Evolutionary conservation across 2,329 filamentous ascomycete species (phyloP).

Genomic region (Epichloe festucae): DNA sequence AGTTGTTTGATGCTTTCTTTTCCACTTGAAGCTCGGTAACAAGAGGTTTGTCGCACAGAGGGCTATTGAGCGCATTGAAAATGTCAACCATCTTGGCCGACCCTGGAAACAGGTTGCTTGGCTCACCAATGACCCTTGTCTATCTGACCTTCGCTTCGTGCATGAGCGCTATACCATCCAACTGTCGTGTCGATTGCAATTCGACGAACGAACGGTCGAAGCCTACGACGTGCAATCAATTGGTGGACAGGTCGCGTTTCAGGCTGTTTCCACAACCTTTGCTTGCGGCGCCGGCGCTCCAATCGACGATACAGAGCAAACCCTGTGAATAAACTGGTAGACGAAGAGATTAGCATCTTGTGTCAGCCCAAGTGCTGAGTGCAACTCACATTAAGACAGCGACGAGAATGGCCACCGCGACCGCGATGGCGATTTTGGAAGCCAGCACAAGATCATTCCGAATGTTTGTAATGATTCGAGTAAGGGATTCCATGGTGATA

Average conservation of each 20-base stretch:
- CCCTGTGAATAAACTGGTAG: background rate
- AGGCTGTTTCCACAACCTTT: background rate
- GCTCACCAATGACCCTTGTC: background rate
- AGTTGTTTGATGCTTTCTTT: background rate
- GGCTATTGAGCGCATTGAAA: background rate
- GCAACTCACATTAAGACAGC: background rate
- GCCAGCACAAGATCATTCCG: background rate
- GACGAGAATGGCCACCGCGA: background rate
- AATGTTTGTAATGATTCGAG: background rate
- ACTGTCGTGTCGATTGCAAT: background rate
- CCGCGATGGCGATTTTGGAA: background rate
- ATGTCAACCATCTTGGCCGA: background rate
- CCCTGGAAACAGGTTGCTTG: background rate
- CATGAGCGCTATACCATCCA: background rate
- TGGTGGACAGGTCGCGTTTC: background rate
- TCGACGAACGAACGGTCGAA: background rate
- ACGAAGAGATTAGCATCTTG: background rate
- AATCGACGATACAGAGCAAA: background rate
- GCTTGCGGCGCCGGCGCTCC: background rate
- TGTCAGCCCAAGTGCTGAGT: background rate
- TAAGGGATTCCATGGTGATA: background rate
- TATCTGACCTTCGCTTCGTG: background rate
- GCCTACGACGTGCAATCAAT: background rate
- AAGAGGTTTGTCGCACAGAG: background rate
- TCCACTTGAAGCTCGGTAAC: background rate